Percentiles rank a stretch among this genome's conserved stretches.
Conservation (phyloP, 768 basidiomycete genomes). For the Termitomyces titanicus region DNA sequence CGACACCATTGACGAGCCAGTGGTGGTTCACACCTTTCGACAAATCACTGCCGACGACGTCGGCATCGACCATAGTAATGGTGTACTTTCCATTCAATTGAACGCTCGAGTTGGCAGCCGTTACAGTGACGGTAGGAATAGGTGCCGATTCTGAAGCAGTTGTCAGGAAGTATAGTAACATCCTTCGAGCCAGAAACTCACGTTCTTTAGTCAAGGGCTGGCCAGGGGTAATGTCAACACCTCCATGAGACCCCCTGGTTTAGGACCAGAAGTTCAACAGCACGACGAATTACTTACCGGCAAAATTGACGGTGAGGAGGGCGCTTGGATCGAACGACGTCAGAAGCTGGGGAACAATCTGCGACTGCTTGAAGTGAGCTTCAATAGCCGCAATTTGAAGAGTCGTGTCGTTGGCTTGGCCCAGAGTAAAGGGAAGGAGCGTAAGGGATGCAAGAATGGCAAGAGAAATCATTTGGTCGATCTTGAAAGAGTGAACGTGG, state of each 20-base stretch:
- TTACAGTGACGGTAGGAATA: conserved; percentile 50
- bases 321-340: conserved; percentile 58
- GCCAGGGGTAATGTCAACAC: conserved; percentile 50
- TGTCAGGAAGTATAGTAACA: not conserved
- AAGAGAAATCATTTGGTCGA: conserved; percentile 28
- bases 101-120: conserved; percentile 44
- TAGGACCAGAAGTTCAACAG: not conserved
- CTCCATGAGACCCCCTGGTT: conserved; percentile 16
- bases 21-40: conserved; percentile 64
- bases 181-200: conserved; percentile 29
- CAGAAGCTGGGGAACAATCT: conserved; percentile 61
- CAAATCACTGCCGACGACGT: conserved; percentile 57
- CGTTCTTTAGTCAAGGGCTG: conserved; percentile 54
- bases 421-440: conserved; percentile 39
- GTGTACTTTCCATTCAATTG: conserved; percentile 53
- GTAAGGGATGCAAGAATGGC: conserved; percentile 31
- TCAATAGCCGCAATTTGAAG: conserved; percentile 55
- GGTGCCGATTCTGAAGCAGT: conserved; percentile 48
- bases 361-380: conserved; percentile 63
- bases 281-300: conserved; percentile 22
- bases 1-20: conserved; percentile 75
- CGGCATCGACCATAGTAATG: conserved; percentile 74
- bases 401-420: conserved; percentile 39
- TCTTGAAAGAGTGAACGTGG: not conserved
- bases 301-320: conserved; percentile 49